Evolutionary conservation across 148 eudicot species (phyloP), one percentile per base, ranked within the genome.

Genomic region (Persicaria tinctoria): DNA sequence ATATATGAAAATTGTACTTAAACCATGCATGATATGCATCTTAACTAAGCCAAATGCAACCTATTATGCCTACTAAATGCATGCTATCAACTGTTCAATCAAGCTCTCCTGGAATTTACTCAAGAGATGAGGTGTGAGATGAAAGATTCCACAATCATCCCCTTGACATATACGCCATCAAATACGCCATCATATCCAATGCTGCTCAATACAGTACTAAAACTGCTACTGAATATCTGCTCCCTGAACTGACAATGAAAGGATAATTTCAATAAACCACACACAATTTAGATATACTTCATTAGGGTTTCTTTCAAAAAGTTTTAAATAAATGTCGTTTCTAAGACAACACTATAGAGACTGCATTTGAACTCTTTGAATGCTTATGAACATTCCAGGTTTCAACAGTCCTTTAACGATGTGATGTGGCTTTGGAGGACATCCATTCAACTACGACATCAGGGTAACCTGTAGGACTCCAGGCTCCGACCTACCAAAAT

Each of bases 361-460:
- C 27, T 60, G 44, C 68, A 60, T 60, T 8, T 60, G 44, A 27
- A 23, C 13, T 60, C 23, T 60, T 8, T 27, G 44, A 60, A 23
- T 20, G 6, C 18, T 46, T 68, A 12, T 41, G 38, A 20, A 48
- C 18, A 18, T 47, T 80, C 47, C 85, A 95, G 97, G 97, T 78
- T 92, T 95, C 72, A 16, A 78, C 38, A 90, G 70, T 76, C 93
- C 96, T 27, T 77, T 95, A 71, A 89, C 84, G 97, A 89, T 97
- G 10, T 95, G 98, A 69, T 95, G 98, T 72, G 98, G 98, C 50
- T 80, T 64, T 6, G 98, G 98, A 44, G 98, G 97, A 8, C 87
- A 92, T 74, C 98, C 98, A 51, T 87, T 90, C 77, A 95, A 95
- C 70, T 95, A 90, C 53, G 80, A 90, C 51, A 83, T 84, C 38